Evolutionary conservation across 495 filamentous ascomycete species (phyloP), one percentile per base, ranked within the genome.

Genomic region (Neurospora tetrasperma): DNA sequence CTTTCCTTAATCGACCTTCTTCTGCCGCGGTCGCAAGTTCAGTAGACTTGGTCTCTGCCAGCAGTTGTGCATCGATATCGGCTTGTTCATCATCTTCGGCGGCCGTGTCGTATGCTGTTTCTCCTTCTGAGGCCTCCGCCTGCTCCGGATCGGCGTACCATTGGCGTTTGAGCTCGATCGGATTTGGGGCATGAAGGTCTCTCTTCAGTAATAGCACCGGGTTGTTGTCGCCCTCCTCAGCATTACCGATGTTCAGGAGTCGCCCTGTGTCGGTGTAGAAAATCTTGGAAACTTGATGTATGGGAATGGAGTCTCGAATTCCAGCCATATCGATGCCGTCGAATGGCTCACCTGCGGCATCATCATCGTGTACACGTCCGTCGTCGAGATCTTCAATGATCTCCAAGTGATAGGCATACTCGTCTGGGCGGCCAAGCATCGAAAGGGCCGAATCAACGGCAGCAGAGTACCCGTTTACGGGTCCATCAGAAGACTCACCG

Each of bases 221-320:
- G 73, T 90, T 96, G 76, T 93, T 96, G 6, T 89, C 89, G 75
- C 93, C 92, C 9, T 87, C 86, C 5, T 89, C 89, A 41, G 93
- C 89, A 44, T 86, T 88, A 42, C 89, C 90, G 72, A 98, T 97
- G 72, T 96, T 97, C 42, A 99, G 87, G 20, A 99, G 94, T 78
- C 92, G 92, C 35, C 96, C 94, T 5, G 96, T 97, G 75, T 98
- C 93, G 16, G 96, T 95, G 76, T 98, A 99, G 81, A 99, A 98
- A 35, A 99, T 96, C 76, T 96, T 98, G 31, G 93, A 93, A 11
- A 98, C 89, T 76, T 98, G 90, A 78, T 96, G 90, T 42, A 99
- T 90, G 0, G 96, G 96, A 7, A 99, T 85, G 39, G 89, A 86
- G 75, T 97, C 92, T 41, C 94, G 85, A 23, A 98, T 90, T 6